These are phyloP conservation scores for Astraeus odoratus DNA, from an alignment of 768 basidiomycete genomes.

Conservation along the genomic window DNA sequence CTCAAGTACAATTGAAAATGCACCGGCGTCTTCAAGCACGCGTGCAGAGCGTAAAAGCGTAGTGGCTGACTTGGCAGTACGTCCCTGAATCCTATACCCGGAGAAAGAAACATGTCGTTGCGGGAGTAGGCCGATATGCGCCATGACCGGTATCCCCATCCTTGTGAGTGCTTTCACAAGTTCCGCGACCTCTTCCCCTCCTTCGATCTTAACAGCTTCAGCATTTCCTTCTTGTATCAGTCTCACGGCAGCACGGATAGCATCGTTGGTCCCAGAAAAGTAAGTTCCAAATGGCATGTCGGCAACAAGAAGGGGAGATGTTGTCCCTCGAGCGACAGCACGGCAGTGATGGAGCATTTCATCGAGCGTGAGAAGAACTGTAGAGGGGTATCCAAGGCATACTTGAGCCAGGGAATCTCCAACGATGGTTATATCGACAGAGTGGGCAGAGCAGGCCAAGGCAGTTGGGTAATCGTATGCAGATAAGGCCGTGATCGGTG, in stretches of 20 bases:
- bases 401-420: constrained; percentile 98
- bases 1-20: constrained; percentile 82
- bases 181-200: constrained; percentile 70
- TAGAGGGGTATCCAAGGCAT: constrained; percentile 81
- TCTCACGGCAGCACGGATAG: constrained; percentile 69
- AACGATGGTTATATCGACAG: constrained; percentile 85
- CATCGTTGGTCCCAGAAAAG: constrained; percentile 54
- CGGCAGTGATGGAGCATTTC: constrained; percentile 92
- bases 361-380: constrained; percentile 78
- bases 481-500: constrained; percentile 87
- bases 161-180: constrained; percentile 62
- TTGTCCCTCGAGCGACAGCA: constrained; percentile 78
- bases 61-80: constrained; percentile 53
- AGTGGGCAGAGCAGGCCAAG: constrained; percentile 48
- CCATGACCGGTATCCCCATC: constrained; percentile 91
- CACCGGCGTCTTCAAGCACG: constrained; percentile 77
- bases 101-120: constrained; percentile 79
- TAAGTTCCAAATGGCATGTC: constrained; percentile 97
- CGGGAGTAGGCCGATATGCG: constrained; percentile 86
- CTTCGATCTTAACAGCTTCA: constrained; percentile 92
- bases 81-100: constrained; percentile 89
- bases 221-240: constrained; percentile 77
- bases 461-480: constrained; percentile 97
- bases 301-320: constrained; percentile 80
- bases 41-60: constrained; percentile 57